Base-by-base conservation (phyloP, 2,329 filamentous ascomycete genomes). In the Fusarium pininemorale region DNA sequence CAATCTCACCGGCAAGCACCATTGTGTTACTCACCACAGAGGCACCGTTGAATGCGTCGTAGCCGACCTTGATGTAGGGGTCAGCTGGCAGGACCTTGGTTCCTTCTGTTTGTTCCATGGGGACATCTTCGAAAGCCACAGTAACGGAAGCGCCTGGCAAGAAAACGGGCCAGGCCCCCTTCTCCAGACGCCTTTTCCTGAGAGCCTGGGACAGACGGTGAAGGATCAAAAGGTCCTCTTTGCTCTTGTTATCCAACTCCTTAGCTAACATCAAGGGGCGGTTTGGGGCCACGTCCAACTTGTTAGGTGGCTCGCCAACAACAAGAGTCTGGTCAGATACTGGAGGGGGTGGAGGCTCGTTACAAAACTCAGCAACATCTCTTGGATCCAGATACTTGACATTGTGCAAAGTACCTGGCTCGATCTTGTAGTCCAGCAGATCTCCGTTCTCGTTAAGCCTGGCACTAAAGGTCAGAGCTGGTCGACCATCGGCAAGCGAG, bases 391-490 rank as follows among this genome's bases (percentile, higher is more conserved):
- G 84, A 72, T 87, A 90, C 15, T 88, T 80, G n/a, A 92, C 87
- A 35, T 89, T 84, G 24, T 82, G 79, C n/a, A 92, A 78, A 16
- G 77, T 83, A 11, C 87, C 88, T 5, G 90, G 86, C 32, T 87
- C 85, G 53, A 93, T 83, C 50, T 85, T 87, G 74, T 85, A 83
- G 14, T 90, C 87, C 13, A 91, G 80, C 7, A 92, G 75, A 11
- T 86, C 81, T 12, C 90, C 91, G 2, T 82, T 78, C 20, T 83
- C 79, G 72, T 89, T 86, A 28, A 93, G 83, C 56, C 85, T 86
- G 10, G 89, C 87, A 69, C 90, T 92, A 76, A 92, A 91, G 0
- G 90, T 92, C 54, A 93, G 83, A 53, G 87, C 87, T 4, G 87
- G 88, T 35, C 83, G 81, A 59, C 84, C 82, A 14, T 84, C 78